Base-by-base conservation (phyloP, 805 yeast genomes). In the Wickerhamiella cacticola region DNA sequence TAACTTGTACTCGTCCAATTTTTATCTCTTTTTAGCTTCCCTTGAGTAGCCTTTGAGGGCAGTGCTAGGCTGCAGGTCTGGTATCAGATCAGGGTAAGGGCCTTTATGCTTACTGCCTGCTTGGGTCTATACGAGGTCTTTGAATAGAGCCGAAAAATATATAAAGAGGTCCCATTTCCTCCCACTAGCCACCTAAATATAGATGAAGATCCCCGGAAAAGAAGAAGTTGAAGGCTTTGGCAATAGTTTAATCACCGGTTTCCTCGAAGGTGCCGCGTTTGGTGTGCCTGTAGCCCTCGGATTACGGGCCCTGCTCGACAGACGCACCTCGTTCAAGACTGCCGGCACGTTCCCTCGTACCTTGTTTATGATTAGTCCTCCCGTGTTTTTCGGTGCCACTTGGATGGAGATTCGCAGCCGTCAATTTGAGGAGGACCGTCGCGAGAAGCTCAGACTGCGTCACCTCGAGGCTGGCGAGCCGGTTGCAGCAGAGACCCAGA, bases 351-450 rank as follows among this genome's bases (percentile, higher is more conserved):
- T 58, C 49, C 61, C 59, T 43, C 50, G 73, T 54, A 77, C 89
- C 1, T 85, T 85, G 4, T 61, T 79, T 47, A 75, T 75, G 56
- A 74, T 81, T 49, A 71, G 77, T 31, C 94, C 95, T 13, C 80
- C 83, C 33, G 73, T 81, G 1, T 64, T 78, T 35, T 56, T 72
- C 25, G 72, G 79, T 12, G 76, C 82, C 2, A 78, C 82, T 42
- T 68, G 67, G 52, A 89, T 85, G n/a, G 95, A 84, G 63, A 73
- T 72, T 49, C 79, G 84, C 1, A 83, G 94, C 2, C 71, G 74
- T 48, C 65, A 64, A 25, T 84, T 82, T 60, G 94, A 83, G 59
- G 68, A 70, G 46, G 63, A 71, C 35, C 70, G 68, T 70, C 80
- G 83, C 60, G 72, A 78, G 21, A 22, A 13, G 23, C 29, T 2